Conservation (phyloP, 1,139 yeast species). For the Pichia sp. region DNA sequence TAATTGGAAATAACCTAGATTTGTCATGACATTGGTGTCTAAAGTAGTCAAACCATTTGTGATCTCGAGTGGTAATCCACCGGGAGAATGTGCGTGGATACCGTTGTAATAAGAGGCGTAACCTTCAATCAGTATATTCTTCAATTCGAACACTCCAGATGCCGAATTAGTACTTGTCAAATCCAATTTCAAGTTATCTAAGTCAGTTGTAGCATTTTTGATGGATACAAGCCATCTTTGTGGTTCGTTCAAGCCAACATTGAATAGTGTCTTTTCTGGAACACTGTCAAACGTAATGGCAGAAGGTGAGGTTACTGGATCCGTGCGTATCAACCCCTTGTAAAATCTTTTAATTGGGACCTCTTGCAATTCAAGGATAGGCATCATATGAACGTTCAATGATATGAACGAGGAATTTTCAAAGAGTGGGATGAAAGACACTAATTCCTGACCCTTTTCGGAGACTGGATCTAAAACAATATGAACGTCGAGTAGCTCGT, state of each 20-base stretch:
- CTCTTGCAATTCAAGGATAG: slow-evolving; percentile 35
- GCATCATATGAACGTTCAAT: slow-evolving; percentile 53
- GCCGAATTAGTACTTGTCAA: slow-evolving; percentile 25
- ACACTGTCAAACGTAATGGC: slow-evolving; percentile 32
- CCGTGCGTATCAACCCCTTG: slow-evolving; percentile 36
- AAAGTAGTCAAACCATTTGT: slow-evolving; percentile 18
- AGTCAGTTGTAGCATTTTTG: slow-evolving; percentile 43
- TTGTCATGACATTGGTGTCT: slow-evolving; percentile 67
- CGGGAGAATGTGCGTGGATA: slow-evolving; percentile 34
- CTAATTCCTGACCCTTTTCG: slow-evolving; percentile 57
- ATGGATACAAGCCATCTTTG: slow-evolving; percentile 57
- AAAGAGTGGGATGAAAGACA: slow-evolving; percentile 36
- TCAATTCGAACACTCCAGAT: slow-evolving; percentile 40
- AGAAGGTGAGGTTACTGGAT: slow-evolving; percentile 24
- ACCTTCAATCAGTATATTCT: slow-evolving; percentile 61
- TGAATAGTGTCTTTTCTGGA: slow-evolving; percentile 45
- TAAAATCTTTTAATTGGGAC: slow-evolving; percentile 55
- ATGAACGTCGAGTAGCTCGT: slow-evolving; percentile 37
- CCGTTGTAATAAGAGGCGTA: slow-evolving; percentile 41
- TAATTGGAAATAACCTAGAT: slow-evolving; percentile 70
- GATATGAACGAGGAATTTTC: slow-evolving; percentile 38
- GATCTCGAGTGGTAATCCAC: slow-evolving; percentile 43
- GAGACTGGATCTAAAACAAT: slow-evolving; percentile 67
- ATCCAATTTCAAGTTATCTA: slow-evolving; percentile 50
- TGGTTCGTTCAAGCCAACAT: slow-evolving; percentile 58